phyloP scores from a whole-genome alignment of 345 rosid species.

The Pugionium cornutum region DNA sequence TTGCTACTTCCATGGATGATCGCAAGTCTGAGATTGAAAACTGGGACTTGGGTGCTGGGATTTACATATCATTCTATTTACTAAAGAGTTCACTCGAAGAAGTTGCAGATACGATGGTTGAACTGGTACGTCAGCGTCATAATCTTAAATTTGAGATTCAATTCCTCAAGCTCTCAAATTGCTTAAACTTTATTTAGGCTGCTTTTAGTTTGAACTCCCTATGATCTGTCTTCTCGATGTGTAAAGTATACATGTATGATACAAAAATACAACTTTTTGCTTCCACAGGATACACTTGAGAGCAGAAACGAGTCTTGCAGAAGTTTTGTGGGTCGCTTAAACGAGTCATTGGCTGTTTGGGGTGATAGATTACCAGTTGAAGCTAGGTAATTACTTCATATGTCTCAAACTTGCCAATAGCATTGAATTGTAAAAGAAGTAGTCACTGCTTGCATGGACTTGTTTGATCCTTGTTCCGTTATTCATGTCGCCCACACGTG shows the following conservation, averaged over 20 bases:
- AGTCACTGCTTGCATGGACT: slow-evolving; percentile 6
- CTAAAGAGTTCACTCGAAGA: slow-evolving; percentile 64
- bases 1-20: slow-evolving; percentile 78
- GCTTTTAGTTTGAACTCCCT: slow-evolving; percentile 4
- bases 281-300: slow-evolving; percentile 70
- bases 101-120: slow-evolving; percentile 49
- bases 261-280: slow-evolving; percentile 19
- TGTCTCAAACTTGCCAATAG: neutral
- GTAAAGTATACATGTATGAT: slow-evolving; percentile 14
- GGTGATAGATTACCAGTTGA: slow-evolving; percentile 63
- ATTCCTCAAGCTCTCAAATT: slow-evolving; percentile 7
- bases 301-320: slow-evolving; percentile 63
- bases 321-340: slow-evolving; percentile 60
- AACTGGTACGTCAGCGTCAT: slow-evolving; percentile 52
- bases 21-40: slow-evolving; percentile 91
- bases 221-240: slow-evolving; percentile 1
- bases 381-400: slow-evolving; percentile 61
- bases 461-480: slow-evolving; percentile 12
- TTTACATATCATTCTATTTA: slow-evolving; percentile 72
- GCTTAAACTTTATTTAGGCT: slow-evolving; percentile 2
- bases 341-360: slow-evolving; percentile 71
- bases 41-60: slow-evolving; percentile 96
- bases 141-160: slow-evolving; percentile 15
- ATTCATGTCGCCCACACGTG: neutral
- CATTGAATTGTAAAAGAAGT: slow-evolving; percentile 7